Conservation (phyloP, 2,329 filamentous ascomycete species). For the Podosphaera aphanis region DNA sequence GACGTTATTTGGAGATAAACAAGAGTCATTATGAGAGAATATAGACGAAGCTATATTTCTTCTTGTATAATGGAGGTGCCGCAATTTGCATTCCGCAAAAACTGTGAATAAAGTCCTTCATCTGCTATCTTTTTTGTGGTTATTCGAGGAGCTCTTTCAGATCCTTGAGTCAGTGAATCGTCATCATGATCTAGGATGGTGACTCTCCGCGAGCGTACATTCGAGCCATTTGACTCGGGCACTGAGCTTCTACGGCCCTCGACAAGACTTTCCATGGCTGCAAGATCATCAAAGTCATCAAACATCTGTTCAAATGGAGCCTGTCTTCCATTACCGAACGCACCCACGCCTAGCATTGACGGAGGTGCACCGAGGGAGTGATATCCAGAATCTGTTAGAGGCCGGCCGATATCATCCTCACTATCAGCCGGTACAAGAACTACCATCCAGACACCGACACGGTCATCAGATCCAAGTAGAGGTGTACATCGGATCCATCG, state of each 20-base stretch:
- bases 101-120: not conserved
- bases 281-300: not conserved
- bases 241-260: not conserved
- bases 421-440: conserved; percentile 27
- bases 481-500: conserved; percentile 59
- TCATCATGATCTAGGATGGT: conserved; percentile 1
- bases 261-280: conserved; percentile 1
- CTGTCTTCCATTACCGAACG: not conserved
- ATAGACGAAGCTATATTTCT: not conserved
- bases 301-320: not conserved
- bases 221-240: not conserved
- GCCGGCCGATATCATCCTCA: not conserved
- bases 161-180: too few species aligned
- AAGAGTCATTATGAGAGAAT: not conserved
- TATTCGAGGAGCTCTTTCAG: not conserved
- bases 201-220: not conserved
- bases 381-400: not conserved
- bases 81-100: not conserved
- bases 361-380: not conserved
- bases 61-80: not conserved
- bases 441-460: conserved; percentile 56
- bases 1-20: not conserved
- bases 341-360: not conserved
- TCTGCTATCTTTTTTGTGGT: not conserved
- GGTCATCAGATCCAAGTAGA: conserved; percentile 37